Conservation (phyloP, 371 early-diverging fungal genomes). For the Mortierella sp. region DNA sequence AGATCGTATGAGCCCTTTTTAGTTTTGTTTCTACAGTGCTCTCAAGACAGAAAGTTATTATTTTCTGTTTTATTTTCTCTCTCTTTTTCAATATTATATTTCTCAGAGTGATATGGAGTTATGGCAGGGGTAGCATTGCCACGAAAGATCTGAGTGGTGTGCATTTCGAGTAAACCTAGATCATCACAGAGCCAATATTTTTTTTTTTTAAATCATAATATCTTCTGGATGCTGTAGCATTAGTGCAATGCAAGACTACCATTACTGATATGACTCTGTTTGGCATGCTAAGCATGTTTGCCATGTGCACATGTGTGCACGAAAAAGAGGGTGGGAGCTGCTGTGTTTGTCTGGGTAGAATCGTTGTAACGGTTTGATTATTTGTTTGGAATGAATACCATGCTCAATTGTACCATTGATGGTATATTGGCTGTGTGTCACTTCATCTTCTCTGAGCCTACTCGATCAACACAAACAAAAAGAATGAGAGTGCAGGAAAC, state of each 20-base stretch:
- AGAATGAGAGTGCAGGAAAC: too few species aligned
- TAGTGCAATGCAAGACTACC: not conserved
- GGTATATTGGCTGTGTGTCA: too few species aligned
- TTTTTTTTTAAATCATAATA: not conserved
- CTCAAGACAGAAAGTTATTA: slow-evolving; percentile 18
- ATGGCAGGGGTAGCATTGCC: too few species aligned
- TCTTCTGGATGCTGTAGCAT: not conserved
- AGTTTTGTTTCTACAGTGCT: slow-evolving; percentile 24
- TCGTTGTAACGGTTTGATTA: too few species aligned
- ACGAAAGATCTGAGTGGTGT: not conserved
- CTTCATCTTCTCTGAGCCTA: too few species aligned
- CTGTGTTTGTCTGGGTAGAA: not conserved
- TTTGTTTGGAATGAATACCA: too few species aligned
- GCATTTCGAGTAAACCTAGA: not conserved
- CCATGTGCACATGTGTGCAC: not conserved
- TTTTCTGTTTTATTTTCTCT: too few species aligned
- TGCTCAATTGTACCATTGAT: too few species aligned
- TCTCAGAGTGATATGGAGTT: too few species aligned
- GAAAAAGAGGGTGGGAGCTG: not conserved
- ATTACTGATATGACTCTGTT: not conserved
- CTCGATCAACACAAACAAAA: too few species aligned
- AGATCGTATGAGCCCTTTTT: slow-evolving; percentile 47
- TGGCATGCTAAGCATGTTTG: not conserved
- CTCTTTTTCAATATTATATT: too few species aligned
- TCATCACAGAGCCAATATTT: too few species aligned